Conservation (phyloP, 1,284 basidiomycete species). For the Trametes sp. region DNA sequence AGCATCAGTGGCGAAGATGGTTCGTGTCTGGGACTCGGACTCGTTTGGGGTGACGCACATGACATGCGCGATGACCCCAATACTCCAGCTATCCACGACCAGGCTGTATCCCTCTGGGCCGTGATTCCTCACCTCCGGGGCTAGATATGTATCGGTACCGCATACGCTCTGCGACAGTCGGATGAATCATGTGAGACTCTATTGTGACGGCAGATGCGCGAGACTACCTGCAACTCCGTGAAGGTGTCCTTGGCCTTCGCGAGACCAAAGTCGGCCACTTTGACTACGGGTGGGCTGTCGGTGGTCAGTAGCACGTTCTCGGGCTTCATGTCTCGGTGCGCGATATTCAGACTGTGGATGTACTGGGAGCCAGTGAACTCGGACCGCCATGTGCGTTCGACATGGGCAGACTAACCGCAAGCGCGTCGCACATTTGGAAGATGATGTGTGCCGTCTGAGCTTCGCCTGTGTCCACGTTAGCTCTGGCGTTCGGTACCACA, state of each 20-base stretch:
- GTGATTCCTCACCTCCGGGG: slow-evolving; percentile 82
- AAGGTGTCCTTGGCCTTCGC: slow-evolving; percentile 83
- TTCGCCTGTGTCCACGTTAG: too few species aligned
- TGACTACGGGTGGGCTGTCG: slow-evolving; percentile 68
- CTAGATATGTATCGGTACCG: slow-evolving; percentile 84
- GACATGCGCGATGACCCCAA: slow-evolving; percentile 89
- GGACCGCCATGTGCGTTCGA: too few species aligned
- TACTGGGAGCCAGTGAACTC: slow-evolving; percentile 53
- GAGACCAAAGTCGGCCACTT: slow-evolving; percentile 93
- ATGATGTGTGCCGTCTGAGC: slow-evolving; percentile 65
- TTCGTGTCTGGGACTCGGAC: too few species aligned
- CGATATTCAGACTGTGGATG: slow-evolving; percentile 75
- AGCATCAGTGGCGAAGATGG: neutral
- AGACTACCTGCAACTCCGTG: slow-evolving; percentile 70
- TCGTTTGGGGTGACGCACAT: slow-evolving; percentile 59
- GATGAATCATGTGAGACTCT: neutral
- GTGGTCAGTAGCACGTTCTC: slow-evolving; percentile 85
- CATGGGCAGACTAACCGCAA: slow-evolving; percentile 59
- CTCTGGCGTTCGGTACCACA: too few species aligned
- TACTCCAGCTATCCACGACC: slow-evolving; percentile 91
- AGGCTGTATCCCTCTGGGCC: slow-evolving; percentile 77
- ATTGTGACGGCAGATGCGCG: neutral
- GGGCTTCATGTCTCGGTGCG: slow-evolving; percentile 93
- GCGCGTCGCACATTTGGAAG: slow-evolving; percentile 76
- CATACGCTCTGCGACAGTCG: slow-evolving; percentile 72